phyloP scores from a whole-genome alignment of 441 rosid species.

The Iberis amara region DNA sequence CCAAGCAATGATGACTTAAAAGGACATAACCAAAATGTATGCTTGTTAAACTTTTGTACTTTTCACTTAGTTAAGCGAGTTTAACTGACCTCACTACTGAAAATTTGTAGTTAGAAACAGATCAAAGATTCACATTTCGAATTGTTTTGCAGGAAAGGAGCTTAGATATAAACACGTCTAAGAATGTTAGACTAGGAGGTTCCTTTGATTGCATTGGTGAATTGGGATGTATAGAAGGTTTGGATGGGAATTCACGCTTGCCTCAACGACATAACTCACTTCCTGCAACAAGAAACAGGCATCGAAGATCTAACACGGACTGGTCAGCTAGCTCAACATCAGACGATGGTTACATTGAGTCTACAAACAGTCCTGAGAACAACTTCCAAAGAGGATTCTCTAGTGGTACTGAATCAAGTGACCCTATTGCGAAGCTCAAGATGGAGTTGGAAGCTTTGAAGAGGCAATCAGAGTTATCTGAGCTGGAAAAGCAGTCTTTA shows the following conservation, averaged over 20 bases:
- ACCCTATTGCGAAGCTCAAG: slow-evolving; percentile 41
- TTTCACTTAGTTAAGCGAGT: no score
- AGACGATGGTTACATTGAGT: slow-evolving; percentile 55
- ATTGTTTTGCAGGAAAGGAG: slow-evolving; percentile 38
- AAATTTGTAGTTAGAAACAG: no score
- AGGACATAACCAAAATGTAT: slow-evolving; percentile 40
- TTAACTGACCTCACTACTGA: no score
- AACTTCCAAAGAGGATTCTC: slow-evolving; percentile 37
- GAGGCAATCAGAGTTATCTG: slow-evolving; percentile 54
- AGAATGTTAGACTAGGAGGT: slow-evolving; percentile 32
- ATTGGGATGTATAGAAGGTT: slow-evolving; percentile 32
- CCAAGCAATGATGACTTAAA: slow-evolving; percentile 37
- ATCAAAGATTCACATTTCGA: no score
- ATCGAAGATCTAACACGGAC: slow-evolving; percentile 60
- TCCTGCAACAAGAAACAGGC: slow-evolving; percentile 39
- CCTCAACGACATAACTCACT: slow-evolving; percentile 47
- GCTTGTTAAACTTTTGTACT: slow-evolving; percentile 51
- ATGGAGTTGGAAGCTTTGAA: slow-evolving; percentile 40
- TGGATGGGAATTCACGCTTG: slow-evolving; percentile 27
- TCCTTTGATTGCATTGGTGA: slow-evolving; percentile 33
- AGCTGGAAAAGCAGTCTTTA: slow-evolving; percentile 56
- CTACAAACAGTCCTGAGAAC: slow-evolving; percentile 41
- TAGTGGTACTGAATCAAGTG: slow-evolving; percentile 29
- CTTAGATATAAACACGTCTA: slow-evolving; percentile 26
- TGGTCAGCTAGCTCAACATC: slow-evolving; percentile 82